These are phyloP conservation scores for Cystobasidium ongulense DNA, from an alignment of 768 basidiomycete species.

Conservation along the genomic window DNA sequence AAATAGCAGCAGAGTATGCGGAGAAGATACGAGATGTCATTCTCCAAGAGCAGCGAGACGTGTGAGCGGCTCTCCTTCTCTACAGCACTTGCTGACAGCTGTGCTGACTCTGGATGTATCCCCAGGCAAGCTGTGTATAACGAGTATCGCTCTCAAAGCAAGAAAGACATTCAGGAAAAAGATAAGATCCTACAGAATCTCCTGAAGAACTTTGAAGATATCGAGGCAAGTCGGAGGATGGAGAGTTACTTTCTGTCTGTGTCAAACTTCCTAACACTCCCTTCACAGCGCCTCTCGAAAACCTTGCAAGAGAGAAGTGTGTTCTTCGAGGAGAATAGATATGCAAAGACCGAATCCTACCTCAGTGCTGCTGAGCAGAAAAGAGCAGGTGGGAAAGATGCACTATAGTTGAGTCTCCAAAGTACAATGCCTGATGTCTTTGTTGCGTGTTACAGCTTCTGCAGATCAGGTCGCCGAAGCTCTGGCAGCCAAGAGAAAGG, in stretches of 20 bases:
- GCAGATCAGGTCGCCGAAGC: not conserved
- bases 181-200: not conserved
- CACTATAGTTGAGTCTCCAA: not conserved
- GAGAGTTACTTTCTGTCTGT: not conserved
- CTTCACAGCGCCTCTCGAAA: not conserved
- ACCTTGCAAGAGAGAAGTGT: not conserved
- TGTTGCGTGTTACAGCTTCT: not conserved
- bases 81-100: not conserved
- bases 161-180: not conserved
- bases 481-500: not conserved
- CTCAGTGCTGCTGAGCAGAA: not conserved
- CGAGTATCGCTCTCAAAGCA: not conserved
- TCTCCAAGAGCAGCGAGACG: not conserved
- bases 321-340: not conserved
- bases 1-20: not conserved
- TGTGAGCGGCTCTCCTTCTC: not conserved
- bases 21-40: not conserved
- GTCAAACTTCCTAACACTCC: too few relatives aligned
- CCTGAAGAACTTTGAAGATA: not conserved
- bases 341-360: too few relatives aligned
- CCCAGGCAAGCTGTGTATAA: not conserved
- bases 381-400: not conserved
- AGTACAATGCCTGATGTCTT: not conserved
- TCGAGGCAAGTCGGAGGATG: slow-evolving; percentile 4
- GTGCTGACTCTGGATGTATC: not conserved